Conservation (phyloP, 768 basidiomycete genomes). For the Serendipita indica region DNA sequence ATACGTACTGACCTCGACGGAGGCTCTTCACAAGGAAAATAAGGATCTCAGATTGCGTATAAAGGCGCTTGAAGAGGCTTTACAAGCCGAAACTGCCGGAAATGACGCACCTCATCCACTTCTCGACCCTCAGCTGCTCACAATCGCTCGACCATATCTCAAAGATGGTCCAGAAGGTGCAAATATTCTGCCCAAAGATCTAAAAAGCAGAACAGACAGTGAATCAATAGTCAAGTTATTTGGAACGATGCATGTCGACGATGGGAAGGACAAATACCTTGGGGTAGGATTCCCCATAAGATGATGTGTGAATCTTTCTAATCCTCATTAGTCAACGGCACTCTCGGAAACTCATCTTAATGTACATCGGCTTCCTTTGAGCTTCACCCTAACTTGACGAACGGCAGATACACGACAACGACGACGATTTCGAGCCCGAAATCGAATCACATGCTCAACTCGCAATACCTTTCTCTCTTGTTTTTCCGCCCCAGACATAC, state of each 20-base stretch:
- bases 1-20: not conserved
- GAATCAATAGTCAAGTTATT: too few species aligned
- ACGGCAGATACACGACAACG: not conserved
- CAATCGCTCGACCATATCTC: constrained; percentile 5
- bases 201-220: not conserved
- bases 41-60: not conserved
- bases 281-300: not conserved
- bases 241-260: not conserved
- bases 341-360: not conserved
- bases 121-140: not conserved
- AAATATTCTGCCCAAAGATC: too few species aligned
- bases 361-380: not conserved
- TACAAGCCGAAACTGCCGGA: not conserved
- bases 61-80: not conserved
- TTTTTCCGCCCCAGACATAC: not conserved
- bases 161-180: too few species aligned
- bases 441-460: not conserved
- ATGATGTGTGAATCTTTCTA: not conserved
- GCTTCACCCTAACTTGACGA: not conserved
- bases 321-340: not conserved
- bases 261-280: not conserved
- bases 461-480: not conserved
- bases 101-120: not conserved
- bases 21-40: not conserved
- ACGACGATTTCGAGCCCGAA: constrained; percentile 8